A percentile compares a stretch with the other conserved stretches of the same genome.
phyloP scores from a whole-genome alignment of 1,284 basidiomycete species.

The Trichosporon coremiiforme region DNA sequence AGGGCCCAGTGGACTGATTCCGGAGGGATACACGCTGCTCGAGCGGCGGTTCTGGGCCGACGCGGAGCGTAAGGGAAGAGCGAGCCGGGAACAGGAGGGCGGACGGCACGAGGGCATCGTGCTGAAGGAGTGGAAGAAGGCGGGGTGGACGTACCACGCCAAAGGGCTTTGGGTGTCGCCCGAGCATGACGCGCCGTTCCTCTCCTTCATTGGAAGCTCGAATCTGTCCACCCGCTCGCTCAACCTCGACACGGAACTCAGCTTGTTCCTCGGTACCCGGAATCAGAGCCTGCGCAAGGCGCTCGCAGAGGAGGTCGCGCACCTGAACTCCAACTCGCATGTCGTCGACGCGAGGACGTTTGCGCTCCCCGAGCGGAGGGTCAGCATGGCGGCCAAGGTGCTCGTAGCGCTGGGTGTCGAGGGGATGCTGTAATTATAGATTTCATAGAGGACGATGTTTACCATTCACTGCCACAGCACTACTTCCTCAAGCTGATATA shows the following conservation, averaged over 20 bases:
- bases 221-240: constrained; percentile 93
- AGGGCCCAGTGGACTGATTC: constrained; percentile 88
- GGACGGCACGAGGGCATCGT: constrained; percentile 58
- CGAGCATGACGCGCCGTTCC: constrained; percentile 60
- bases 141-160: constrained; percentile 98
- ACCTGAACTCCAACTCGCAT: constrained; percentile 56
- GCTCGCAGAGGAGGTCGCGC: constrained; percentile 58
- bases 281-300: constrained; percentile 55
- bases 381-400: constrained; percentile 69
- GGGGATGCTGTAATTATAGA: constrained; percentile 48
- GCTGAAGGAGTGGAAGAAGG: constrained; percentile 81
- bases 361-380: constrained; percentile 62
- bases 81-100: constrained; percentile 56
- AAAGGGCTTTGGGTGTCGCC: constrained; percentile 65
- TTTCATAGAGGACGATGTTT: neutral
- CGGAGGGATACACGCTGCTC: constrained; percentile 89
- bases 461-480: neutral
- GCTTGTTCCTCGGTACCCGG: constrained; percentile 78
- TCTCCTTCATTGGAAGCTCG: constrained; percentile 92
- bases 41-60: constrained; percentile 81
- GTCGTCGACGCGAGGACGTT: constrained; percentile 60
- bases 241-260: constrained; percentile 88
- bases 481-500: neutral
- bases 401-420: constrained; percentile 61
- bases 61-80: constrained; percentile 62